phyloP scores from a whole-genome alignment of 192 early-diverging fungal species.

The Geosiphon pyriformis region DNA sequence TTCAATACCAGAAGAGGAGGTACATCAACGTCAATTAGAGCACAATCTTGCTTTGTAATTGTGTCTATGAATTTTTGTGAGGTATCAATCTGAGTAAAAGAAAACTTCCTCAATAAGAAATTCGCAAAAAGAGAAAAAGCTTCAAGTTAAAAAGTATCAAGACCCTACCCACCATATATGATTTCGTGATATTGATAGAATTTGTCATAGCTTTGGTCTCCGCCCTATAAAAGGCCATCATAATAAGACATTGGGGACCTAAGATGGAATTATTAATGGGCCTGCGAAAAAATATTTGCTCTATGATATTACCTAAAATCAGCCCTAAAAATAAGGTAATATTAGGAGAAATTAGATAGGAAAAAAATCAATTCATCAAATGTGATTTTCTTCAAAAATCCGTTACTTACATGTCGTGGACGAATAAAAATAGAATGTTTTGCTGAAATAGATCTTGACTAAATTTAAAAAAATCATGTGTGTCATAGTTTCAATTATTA shows the following conservation, averaged over 20 bases:
- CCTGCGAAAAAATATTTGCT: not conserved
- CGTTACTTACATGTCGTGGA: constrained; percentile 37
- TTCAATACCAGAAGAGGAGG: not conserved
- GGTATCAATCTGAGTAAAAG: constrained; percentile 3
- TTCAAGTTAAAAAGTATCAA: too few species aligned
- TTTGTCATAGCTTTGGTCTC: constrained; percentile 15
- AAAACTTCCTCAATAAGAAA: too few species aligned
- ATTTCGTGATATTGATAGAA: constrained; percentile 8
- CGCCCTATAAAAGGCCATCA: constrained; percentile 9
- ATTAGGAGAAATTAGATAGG: constrained; percentile 18
- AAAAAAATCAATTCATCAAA: constrained; percentile 4
- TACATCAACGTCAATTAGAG: constrained; percentile 17
- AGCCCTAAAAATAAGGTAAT: constrained; percentile 17
- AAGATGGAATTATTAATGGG: not conserved
- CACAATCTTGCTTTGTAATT: constrained; percentile 1
- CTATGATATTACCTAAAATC: constrained; percentile 16
- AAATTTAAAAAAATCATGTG: constrained; percentile 3
- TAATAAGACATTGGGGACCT: not conserved
- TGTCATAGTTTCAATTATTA: not conserved
- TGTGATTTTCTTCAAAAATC: not conserved
- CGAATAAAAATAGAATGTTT: constrained; percentile 35
- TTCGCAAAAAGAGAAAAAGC: too few species aligned
- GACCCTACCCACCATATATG: constrained; percentile 23
- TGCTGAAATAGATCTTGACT: constrained; percentile 26
- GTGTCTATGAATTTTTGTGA: constrained; percentile 11